Percentiles rank a stretch among this genome's conserved stretches.
These are phyloP conservation scores for Straminergon stramineum DNA, from an alignment of 225 moss, liverwort and hornwort species.

Conservation along the genomic window DNA sequence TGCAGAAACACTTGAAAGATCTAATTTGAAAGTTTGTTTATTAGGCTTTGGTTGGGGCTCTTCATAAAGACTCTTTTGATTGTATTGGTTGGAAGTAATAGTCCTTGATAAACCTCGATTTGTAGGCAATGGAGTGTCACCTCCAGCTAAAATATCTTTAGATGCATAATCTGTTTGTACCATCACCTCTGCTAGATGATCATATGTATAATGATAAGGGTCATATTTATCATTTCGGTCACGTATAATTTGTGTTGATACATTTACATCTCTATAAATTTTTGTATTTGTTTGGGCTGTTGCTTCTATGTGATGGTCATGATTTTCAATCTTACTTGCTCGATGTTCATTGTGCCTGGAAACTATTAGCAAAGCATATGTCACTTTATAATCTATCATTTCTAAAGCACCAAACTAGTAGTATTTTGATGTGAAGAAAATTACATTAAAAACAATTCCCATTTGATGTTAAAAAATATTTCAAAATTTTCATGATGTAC, in stretches of 20 bases:
- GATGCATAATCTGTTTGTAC: constrained; percentile 9
- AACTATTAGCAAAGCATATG: neutral
- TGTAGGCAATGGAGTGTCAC: constrained; percentile 14
- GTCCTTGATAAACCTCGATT: neutral
- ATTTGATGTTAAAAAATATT: neutral
- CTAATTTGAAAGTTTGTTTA: constrained; percentile 23
- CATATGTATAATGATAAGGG: neutral
- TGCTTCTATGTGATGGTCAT: neutral
- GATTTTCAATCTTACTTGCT: neutral
- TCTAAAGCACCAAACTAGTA: neutral
- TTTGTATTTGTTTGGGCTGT: neutral
- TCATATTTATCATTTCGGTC: neutral
- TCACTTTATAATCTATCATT: neutral
- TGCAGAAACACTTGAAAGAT: neutral
- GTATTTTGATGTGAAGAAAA: too few species aligned
- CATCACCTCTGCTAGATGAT: neutral
- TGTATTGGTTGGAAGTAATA: neutral
- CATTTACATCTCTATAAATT: neutral
- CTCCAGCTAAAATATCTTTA: neutral
- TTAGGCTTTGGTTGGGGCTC: neutral
- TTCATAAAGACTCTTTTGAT: neutral
- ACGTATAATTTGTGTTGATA: neutral
- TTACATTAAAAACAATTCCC: neutral
- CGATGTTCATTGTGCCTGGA: neutral
- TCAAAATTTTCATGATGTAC: too few species aligned